Evolutionary conservation across 1,139 yeast genomes (phyloP), one percentile per base, ranked within the genome.

Genomic region (Debaryomyces coudertii): DNA sequence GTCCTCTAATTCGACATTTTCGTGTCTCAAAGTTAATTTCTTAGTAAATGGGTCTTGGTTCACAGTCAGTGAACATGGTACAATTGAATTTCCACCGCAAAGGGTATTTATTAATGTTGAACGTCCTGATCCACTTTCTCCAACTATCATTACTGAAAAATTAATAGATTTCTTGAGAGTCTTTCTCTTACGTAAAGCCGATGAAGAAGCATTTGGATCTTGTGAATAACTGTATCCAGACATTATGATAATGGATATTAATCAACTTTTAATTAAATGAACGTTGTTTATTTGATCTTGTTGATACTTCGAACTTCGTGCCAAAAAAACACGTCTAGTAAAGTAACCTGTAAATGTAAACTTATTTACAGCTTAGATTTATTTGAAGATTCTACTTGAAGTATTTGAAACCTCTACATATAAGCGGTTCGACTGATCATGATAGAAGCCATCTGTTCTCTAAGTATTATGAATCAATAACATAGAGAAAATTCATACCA

Each of bases 51-150:
- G 75, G 50, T 75, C 79, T 51, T 73, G 77, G 37, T 57, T 61
- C 15, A 66, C 68, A 1, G 79, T 75, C 53, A 70, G 68, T 5
- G 69, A 62, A 5, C 68, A 61, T 18, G 72, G 71, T 1, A 68
- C 89, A 48, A 86, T 79, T 11, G 66, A 58, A 55, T 87, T 84
- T 53, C 93, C 95, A 39, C 96, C 97, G 70, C 98, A 92, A 47
- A 87, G 71, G 9, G 85, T 79, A 60, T 83, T 82, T 51, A 83
- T 73, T 49, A 83, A 79, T 1, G 86, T 81, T 6, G 85, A 75
- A 55, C 86, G 77, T 2, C 89, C 89, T 14, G 76, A 66, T 7
- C 87, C 87, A 50, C 78, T 65, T 57, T 79, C 81, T 18, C 87
- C 88, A 48, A 80, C 77, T 39, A 82, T 70, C 82, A 83, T 78